Evolutionary conservation across 441 rosid genomes (phyloP).

Genomic region (Gossypium gossypioides): DNA sequence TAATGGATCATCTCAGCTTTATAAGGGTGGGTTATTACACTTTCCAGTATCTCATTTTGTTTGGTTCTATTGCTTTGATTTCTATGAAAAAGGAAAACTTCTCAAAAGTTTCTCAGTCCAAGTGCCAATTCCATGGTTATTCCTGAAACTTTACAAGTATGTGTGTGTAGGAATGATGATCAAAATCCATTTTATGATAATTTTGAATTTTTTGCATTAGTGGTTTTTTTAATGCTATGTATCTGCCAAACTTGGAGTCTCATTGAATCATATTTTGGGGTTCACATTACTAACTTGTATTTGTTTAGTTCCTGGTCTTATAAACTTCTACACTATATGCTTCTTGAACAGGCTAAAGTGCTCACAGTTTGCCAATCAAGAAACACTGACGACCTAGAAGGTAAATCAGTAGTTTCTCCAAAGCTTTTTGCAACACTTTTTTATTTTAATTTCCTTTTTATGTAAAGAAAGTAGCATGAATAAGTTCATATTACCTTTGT

Average conservation of each 20-base stretch:
- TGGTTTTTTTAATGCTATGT: neutral
- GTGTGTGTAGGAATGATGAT: neutral
- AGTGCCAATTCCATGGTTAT: neutral
- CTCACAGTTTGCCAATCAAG: slow-evolving; percentile 78
- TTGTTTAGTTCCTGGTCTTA: slow-evolving; percentile 1
- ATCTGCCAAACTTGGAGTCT: neutral
- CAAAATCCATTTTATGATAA: neutral
- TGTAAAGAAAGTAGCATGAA: neutral
- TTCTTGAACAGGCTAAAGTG: slow-evolving; percentile 50
- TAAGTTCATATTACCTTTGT: neutral
- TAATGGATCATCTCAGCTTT: slow-evolving; percentile 43
- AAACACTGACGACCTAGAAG: slow-evolving; percentile 41
- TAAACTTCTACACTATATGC: slow-evolving; percentile 1
- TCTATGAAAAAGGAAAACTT: neutral
- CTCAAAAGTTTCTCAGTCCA: neutral
- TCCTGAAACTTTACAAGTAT: neutral
- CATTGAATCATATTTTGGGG: neutral
- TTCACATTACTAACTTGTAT: neutral
- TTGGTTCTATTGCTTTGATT: neutral
- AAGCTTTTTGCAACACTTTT: neutral
- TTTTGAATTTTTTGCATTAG: neutral
- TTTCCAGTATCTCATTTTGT: slow-evolving; percentile 1
- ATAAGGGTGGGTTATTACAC: slow-evolving; percentile 44
- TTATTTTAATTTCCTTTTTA: neutral
- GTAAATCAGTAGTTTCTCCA: slow-evolving; percentile 28